Base-by-base conservation (phyloP, 1,284 basidiomycete species). In the Ganoderma leucocontextum region DNA sequence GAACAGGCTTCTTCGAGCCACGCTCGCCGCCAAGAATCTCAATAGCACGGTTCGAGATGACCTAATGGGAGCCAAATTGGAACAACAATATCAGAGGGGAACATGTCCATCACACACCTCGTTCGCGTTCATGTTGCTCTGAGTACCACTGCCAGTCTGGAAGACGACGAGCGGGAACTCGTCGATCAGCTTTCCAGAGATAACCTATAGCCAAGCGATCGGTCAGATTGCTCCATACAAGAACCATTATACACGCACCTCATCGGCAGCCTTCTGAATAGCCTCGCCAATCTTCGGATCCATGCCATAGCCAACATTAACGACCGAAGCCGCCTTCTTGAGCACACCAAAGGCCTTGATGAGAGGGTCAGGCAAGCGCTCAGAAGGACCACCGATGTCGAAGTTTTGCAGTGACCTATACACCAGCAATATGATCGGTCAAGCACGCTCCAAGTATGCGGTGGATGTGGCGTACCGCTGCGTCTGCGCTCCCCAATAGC, bases 121-220 rank as follows among this genome's bases (percentile, higher is more conserved):
- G 82, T 99, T 99, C 71, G 91, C 95, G 82, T 99, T 99, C 98
- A 99, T 99, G 87, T 99, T 99, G 80, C 95, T 97, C 83, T 99
- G 98, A 3, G 98, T 99, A 62, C 98, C 98, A 68, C 95, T 98
- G 68, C 98, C 98, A 60, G 98, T 99, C 84, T 99, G 98, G 89
- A 98, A 99, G 61, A 99, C 97, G 66, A 99, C 98, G 47, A 99
- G 86, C 35, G 98, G 98, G 86, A 99, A 99, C 82, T 99, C 94
- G 73, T 96, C 95, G 49, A 92, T 87, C 70, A 99, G 89, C 82
- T 97, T 95, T 70, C 97, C 97, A 63, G 94, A 93, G 80, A 99
- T 99, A 77, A 99, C 97, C 92, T 95, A 73, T 19, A 53, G 2
- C 10, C 63, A 39, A 33, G 38, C n/a, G 58, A 42, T 60, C 39